phyloP scores from a whole-genome alignment of 225 moss, liverwort and hornwort genomes.

The Sphagnum tenellum region DNA sequence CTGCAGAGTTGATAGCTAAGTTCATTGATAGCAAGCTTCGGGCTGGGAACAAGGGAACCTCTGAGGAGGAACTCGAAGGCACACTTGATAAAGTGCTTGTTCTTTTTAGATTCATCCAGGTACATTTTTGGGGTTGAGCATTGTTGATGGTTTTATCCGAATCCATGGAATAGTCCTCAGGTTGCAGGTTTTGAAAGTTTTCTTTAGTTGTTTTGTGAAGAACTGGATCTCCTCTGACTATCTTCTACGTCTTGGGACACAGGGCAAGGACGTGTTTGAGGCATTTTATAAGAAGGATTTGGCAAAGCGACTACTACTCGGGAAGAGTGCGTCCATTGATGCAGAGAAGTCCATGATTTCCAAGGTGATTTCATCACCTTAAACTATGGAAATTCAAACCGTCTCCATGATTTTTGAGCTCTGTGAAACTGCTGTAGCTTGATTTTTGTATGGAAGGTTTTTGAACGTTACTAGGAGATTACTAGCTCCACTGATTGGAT shows the following conservation, averaged over 20 bases:
- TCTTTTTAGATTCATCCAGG: constrained; percentile 98
- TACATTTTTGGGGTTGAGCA: constrained; percentile 5
- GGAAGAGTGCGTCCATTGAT: constrained; percentile 98
- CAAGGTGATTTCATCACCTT: constrained; percentile 33
- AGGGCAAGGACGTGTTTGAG: constrained; percentile 99
- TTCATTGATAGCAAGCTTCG: constrained; percentile 97
- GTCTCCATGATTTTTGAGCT: too few species aligned
- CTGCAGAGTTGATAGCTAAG: constrained; percentile 95
- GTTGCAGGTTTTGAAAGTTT: too few species aligned
- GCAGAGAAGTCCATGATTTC: constrained; percentile 99
- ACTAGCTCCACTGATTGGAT: too few species aligned
- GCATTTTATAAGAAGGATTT: constrained; percentile 98
- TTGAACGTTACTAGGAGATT: too few species aligned
- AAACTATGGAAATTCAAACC: too few species aligned
- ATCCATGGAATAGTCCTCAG: too few species aligned
- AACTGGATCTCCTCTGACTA: too few species aligned
- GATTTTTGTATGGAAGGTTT: background rate
- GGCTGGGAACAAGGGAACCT: constrained; percentile 99
- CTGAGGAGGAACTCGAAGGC: constrained; percentile 97
- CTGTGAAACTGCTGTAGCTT: too few species aligned
- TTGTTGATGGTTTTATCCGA: too few species aligned
- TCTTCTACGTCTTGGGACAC: background rate
- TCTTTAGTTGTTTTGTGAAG: too few species aligned
- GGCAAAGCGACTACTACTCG: constrained; percentile 89
- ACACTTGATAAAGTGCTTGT: constrained; percentile 98